Percentiles rank a stretch among this genome's conserved stretches.
Conservation (phyloP, 192 early-diverging fungal genomes). For the Backusella australiensis region DNA sequence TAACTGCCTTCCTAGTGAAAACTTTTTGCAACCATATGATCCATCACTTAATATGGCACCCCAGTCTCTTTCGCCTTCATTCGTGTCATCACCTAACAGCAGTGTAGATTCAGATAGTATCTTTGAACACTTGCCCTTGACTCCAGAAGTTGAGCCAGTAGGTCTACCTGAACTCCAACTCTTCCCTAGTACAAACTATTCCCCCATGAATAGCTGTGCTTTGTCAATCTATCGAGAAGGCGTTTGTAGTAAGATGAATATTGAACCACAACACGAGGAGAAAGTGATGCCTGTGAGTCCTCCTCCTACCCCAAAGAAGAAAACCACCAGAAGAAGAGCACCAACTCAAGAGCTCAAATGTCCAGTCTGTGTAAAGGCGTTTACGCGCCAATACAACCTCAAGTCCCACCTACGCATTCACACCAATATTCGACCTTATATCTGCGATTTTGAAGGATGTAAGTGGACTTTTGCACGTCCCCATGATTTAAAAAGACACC, state of each 20-base stretch:
- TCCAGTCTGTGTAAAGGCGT: constrained; percentile 28
- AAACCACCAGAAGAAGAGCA: not conserved
- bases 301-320: not conserved
- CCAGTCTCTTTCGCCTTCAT: not conserved
- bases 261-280: not conserved
- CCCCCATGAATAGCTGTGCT: not conserved
- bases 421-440: constrained; percentile 69
- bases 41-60: not conserved
- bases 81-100: not conserved
- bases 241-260: not conserved
- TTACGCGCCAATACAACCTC: constrained; percentile 73
- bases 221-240: not conserved
- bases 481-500: constrained; percentile 74
- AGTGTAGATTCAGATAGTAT: not conserved
- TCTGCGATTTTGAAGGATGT: constrained; percentile 55
- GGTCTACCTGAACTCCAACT: not conserved
- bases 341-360: not conserved
- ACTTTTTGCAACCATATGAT: not conserved
- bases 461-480: constrained; percentile 59
- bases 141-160: not conserved
- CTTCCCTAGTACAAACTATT: not conserved
- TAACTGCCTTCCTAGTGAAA: not conserved
- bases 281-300: not conserved
- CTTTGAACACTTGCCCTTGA: not conserved
- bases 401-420: constrained; percentile 74